phyloP scores from a whole-genome alignment of 495 filamentous ascomycete genomes.

The Neurospora sp. region DNA sequence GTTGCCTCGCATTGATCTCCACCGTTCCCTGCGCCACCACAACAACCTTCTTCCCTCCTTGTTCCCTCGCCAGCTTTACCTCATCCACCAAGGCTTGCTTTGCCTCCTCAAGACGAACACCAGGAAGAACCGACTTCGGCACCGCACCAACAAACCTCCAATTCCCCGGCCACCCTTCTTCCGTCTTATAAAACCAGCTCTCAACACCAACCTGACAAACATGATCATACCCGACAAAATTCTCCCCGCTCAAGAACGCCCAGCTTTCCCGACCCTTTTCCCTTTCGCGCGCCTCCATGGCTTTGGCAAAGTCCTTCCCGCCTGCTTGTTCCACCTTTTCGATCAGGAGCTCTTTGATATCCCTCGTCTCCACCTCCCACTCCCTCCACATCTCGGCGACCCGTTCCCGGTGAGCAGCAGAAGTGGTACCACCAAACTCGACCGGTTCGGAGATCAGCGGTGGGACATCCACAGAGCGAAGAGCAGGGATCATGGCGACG shows the following conservation, averaged over 20 bases:
- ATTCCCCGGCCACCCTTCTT: conserved; percentile 21
- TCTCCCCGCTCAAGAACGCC: conserved; percentile 11
- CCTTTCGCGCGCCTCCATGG: not conserved
- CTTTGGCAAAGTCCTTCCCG: not conserved
- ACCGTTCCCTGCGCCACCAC: conserved; percentile 31
- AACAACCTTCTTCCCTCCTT: conserved; percentile 20
- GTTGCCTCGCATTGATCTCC: conserved; percentile 17
- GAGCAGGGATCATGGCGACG: conserved; percentile 14
- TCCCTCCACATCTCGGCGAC: conserved; percentile 4
- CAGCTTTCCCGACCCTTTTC: not conserved
- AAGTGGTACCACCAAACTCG: conserved; percentile 3
- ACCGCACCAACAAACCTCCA: conserved; percentile 26
- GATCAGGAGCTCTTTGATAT: not conserved
- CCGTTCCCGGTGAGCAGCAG: not conserved
- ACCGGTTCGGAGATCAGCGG: conserved; percentile 2
- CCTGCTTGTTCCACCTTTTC: not conserved
- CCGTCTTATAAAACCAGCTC: conserved; percentile 22
- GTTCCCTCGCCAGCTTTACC: conserved; percentile 1
- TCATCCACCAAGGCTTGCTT: not conserved
- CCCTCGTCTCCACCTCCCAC: not conserved
- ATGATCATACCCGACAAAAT: conserved; percentile 14
- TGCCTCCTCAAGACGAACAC: not conserved
- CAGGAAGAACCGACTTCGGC: not conserved
- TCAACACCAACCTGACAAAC: conserved; percentile 28
- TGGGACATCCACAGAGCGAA: conserved; percentile 19